These are phyloP conservation scores for Rubia tinctorum DNA, from an alignment of 305 asterid species.

Conservation along the genomic window DNA sequence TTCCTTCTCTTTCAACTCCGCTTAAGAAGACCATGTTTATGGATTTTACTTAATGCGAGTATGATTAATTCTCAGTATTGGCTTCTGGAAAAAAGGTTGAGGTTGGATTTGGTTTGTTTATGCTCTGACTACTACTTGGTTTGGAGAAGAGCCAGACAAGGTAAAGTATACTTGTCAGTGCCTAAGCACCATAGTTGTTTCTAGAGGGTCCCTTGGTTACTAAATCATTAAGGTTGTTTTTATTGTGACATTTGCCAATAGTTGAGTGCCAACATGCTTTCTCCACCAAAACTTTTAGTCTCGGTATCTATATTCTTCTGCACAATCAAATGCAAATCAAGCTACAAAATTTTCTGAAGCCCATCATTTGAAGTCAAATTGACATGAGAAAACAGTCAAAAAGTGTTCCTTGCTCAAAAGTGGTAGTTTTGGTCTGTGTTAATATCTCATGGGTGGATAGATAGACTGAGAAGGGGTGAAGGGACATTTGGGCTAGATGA, in stretches of 20 bases:
- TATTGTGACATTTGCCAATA: neutral
- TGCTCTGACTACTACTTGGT: conserved; percentile 18
- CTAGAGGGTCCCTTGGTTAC: no score
- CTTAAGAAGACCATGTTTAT: neutral
- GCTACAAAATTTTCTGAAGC: neutral
- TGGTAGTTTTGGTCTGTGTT: neutral
- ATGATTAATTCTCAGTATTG: conserved; percentile 13
- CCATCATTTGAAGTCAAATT: neutral
- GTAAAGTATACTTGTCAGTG: conserved; percentile 2
- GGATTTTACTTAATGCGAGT: neutral
- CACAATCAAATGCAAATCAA: conserved; percentile 6
- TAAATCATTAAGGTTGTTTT: neutral
- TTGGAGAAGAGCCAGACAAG: conserved; percentile 19
- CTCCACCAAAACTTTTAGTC: neutral
- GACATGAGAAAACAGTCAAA: neutral
- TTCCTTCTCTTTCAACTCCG: neutral
- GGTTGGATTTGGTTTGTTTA: conserved; percentile 7
- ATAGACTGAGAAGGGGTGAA: neutral
- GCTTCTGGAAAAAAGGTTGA: conserved; percentile 8
- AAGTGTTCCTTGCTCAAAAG: neutral
- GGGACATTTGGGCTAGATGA: conserved; percentile 1
- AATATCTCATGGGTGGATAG: neutral
- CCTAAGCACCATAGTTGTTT: neutral
- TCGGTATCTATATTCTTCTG: neutral
- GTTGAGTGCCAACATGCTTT: neutral